A percentile compares a stretch with the other conserved stretches of the same genome.
phyloP scores from a whole-genome alignment of 1,284 basidiomycete species.

The Afroboletus lepidellus region DNA sequence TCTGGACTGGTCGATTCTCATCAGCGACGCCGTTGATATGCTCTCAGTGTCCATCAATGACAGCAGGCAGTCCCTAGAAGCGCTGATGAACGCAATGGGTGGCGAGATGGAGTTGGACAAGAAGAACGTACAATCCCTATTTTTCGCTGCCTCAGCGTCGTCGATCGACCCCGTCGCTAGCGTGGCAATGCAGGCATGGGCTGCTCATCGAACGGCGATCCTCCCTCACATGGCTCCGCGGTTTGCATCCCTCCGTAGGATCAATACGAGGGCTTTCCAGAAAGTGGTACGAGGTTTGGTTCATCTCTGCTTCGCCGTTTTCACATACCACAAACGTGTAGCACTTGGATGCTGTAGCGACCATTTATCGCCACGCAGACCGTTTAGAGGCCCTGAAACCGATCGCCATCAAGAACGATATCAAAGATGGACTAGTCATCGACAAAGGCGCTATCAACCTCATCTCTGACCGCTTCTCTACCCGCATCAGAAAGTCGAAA shows the following conservation, averaged over 20 bases:
- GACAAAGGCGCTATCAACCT: slow-evolving; percentile 35
- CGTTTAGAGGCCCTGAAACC: slow-evolving; percentile 42
- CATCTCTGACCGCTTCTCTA: slow-evolving; percentile 44
- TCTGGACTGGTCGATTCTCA: slow-evolving; percentile 38
- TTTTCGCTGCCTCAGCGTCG: slow-evolving; percentile 34
- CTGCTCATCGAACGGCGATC: slow-evolving; percentile 35
- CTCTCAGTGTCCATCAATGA: slow-evolving; percentile 32
- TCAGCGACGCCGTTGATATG: slow-evolving; percentile 46
- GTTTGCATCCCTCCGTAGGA: slow-evolving; percentile 17
- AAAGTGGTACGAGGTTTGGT: slow-evolving; percentile 13
- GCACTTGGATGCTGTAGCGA: slow-evolving; percentile 38
- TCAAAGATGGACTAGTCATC: slow-evolving; percentile 26
- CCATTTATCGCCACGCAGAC: slow-evolving; percentile 41
- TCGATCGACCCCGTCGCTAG: slow-evolving; percentile 8
- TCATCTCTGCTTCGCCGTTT: neutral
- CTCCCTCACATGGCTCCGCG: slow-evolving; percentile 18
- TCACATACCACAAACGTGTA: slow-evolving; percentile 21
- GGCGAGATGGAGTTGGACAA: slow-evolving; percentile 34
- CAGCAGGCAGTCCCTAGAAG: slow-evolving; percentile 37
- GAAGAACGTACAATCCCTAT: slow-evolving; percentile 33
- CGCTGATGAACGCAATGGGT: slow-evolving; percentile 41
- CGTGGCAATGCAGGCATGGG: slow-evolving; percentile 48
- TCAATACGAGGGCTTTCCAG: slow-evolving; percentile 21
- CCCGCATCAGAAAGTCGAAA: slow-evolving; percentile 31
- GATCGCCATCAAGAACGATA: slow-evolving; percentile 41